A percentile compares a stretch with the other conserved stretches of the same genome.
phyloP scores from a whole-genome alignment of 768 basidiomycete genomes.

The Naganishia kalamii region DNA sequence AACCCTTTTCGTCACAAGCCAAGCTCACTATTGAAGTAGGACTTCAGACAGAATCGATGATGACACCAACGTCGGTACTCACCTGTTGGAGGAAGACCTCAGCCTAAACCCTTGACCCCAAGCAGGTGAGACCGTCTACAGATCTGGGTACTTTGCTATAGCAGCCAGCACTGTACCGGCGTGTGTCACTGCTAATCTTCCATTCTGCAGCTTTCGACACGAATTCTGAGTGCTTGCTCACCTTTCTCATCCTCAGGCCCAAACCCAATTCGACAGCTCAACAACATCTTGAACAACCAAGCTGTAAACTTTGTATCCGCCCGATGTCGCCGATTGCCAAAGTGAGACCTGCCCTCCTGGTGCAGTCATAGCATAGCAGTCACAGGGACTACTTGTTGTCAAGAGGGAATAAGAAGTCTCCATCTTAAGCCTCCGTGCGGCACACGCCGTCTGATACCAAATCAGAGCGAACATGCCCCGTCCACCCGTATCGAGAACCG shows the following conservation, averaged over 20 bases:
- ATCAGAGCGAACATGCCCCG: too few relatives aligned
- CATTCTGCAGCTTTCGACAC: neutral
- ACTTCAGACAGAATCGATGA: slow-evolving; percentile 5
- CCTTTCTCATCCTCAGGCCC: neutral
- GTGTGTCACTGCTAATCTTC: neutral
- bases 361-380: too few relatives aligned
- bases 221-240: neutral
- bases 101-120: slow-evolving; percentile 2
- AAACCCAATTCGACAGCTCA: too few relatives aligned
- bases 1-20: too few relatives aligned
- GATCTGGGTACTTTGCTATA: neutral
- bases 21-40: slow-evolving; percentile 6
- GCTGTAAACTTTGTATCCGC: too few relatives aligned
- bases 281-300: too few relatives aligned
- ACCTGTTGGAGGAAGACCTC: slow-evolving; percentile 10
- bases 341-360: too few relatives aligned
- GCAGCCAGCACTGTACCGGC: slow-evolving; percentile 1
- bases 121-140: neutral
- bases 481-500: neutral
- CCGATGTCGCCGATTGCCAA: too few relatives aligned
- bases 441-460: too few relatives aligned
- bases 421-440: too few relatives aligned
- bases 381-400: too few relatives aligned
- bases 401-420: too few relatives aligned
- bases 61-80: neutral